phyloP scores from a whole-genome alignment of 192 early-diverging fungal species.

The Geranomyces michiganensis region DNA sequence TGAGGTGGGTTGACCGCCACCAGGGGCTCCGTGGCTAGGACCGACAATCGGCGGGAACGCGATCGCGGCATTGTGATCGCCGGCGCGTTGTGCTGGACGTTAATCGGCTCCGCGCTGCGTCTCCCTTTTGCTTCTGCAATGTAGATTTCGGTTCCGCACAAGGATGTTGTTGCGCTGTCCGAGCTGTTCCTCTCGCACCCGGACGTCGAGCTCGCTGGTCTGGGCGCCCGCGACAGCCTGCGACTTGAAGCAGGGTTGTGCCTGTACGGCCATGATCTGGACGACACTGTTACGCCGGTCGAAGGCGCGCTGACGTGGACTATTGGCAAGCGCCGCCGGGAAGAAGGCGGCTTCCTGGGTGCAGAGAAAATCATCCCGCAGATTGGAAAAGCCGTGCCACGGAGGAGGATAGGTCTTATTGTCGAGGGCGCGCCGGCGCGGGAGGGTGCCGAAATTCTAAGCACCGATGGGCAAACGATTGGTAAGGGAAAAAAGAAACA shows the following conservation, averaged over 20 bases:
- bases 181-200: conserved; percentile 69
- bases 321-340: conserved; percentile 83
- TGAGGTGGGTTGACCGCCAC: conserved; percentile 69
- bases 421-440: conserved; percentile 94
- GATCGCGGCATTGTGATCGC: too few relatives aligned
- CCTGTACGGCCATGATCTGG: conserved; percentile 94
- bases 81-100: too few relatives aligned
- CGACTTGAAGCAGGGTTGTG: conserved; percentile 97
- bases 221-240: conserved; percentile 93
- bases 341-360: conserved; percentile 91
- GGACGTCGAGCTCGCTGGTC: conserved; percentile 87
- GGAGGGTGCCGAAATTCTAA: conserved; percentile 45
- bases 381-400: conserved; percentile 68
- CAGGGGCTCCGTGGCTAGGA: too few relatives aligned
- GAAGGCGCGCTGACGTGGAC: conserved; percentile 96
- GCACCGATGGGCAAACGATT: conserved; percentile 28
- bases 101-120: too few relatives aligned
- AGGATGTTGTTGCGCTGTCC: conserved; percentile 69
- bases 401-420: conserved; percentile 86
- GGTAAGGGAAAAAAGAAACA: conserved; percentile 29
- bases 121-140: neutral
- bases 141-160: conserved; percentile 82
- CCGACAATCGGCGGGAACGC: too few relatives aligned
- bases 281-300: conserved; percentile 88
- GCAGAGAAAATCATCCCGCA: conserved; percentile 82